phyloP scores from a whole-genome alignment of 2,329 filamentous ascomycete species.

The Fusarium sp. region DNA sequence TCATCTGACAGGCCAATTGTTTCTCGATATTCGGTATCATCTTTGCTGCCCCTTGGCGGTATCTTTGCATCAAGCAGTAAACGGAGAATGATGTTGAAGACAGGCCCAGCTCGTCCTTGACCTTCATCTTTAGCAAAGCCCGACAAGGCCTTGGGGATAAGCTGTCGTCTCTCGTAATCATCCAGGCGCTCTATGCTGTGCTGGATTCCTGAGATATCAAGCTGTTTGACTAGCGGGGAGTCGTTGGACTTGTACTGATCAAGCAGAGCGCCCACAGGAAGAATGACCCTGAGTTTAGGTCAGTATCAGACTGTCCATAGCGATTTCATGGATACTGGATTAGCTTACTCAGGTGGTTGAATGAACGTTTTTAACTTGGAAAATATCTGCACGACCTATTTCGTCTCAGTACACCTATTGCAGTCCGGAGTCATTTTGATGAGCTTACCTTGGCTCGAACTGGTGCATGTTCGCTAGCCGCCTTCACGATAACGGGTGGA shows the following conservation, averaged over 20 bases:
- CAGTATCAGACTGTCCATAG: background rate
- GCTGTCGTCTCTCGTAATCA: conserved; percentile 71
- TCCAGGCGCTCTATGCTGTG: conserved; percentile 72
- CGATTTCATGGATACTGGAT: background rate
- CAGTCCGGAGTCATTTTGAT: background rate
- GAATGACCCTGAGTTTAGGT: conserved; percentile 65
- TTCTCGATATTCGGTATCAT: conserved; percentile 76
- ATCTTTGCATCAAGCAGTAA: conserved; percentile 77
- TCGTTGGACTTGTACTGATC: conserved; percentile 87
- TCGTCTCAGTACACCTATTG: background rate
- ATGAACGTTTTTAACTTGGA: conserved; percentile 66
- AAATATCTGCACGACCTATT: conserved; percentile 62
- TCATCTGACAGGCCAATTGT: conserved; percentile 73
- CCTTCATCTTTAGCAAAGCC: conserved; percentile 49
- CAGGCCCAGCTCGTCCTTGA: conserved; percentile 57
- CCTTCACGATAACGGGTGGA: conserved; percentile 84
- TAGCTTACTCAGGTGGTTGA: conserved; percentile 56
- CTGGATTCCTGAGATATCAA: conserved; percentile 90
- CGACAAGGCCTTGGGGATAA: conserved; percentile 68
- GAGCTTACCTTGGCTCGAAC: conserved; percentile 79
- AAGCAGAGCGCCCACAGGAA: conserved; percentile 86
- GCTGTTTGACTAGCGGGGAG: conserved; percentile 81
- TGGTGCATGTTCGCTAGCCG: conserved; percentile 80
- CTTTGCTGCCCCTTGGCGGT: conserved; percentile 80
- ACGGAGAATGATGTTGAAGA: conserved; percentile 87